phyloP scores from a whole-genome alignment of 2,329 filamentous ascomycete genomes.

The Bipolaris bicolor region DNA sequence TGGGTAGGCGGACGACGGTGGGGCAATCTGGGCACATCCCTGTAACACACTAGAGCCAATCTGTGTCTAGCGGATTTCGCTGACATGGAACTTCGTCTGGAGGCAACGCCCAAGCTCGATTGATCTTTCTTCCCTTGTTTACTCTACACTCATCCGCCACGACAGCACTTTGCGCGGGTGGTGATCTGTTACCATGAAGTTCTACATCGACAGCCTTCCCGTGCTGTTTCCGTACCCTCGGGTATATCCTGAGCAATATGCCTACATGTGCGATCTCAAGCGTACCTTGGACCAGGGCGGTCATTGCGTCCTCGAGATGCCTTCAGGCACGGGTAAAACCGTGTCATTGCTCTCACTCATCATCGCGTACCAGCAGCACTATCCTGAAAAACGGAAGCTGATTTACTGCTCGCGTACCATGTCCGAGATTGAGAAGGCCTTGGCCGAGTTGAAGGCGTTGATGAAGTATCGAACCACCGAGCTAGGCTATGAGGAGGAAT shows the following conservation, averaged over 20 bases:
- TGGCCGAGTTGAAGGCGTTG: conserved; percentile 86
- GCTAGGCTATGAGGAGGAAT: conserved; percentile 90
- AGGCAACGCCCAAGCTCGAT: conserved; percentile 16
- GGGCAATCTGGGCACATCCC: conserved; percentile 17
- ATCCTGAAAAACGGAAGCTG: conserved; percentile 90
- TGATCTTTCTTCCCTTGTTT: conserved; percentile 13
- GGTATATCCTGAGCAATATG: conserved; percentile 67
- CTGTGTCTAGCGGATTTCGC: conserved; percentile 4
- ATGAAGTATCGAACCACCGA: conserved; percentile 95
- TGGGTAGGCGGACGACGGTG: conserved; percentile 18
- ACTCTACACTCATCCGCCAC: conserved; percentile 27
- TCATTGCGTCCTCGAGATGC: conserved; percentile 98
- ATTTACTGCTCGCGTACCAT: conserved; percentile 99
- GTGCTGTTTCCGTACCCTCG: conserved; percentile 77
- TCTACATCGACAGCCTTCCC: conserved; percentile 76
- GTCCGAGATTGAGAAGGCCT: conserved; percentile 98
- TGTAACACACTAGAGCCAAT: conserved; percentile 7
- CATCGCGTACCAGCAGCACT: conserved; percentile 93
- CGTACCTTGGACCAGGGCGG: conserved; percentile 90
- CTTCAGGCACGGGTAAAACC: conserved; percentile 97
- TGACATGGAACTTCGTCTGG: conserved; percentile 12
- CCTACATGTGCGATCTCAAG: conserved; percentile 85
- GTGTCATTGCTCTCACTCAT: conserved; percentile 94
- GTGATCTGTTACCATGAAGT: conserved; percentile 67
- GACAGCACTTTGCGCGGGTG: conserved; percentile 27